These are phyloP conservation scores for Tolypocladium sp. DNA, from an alignment of 2,329 filamentous ascomycete species.

Conservation along the genomic window DNA sequence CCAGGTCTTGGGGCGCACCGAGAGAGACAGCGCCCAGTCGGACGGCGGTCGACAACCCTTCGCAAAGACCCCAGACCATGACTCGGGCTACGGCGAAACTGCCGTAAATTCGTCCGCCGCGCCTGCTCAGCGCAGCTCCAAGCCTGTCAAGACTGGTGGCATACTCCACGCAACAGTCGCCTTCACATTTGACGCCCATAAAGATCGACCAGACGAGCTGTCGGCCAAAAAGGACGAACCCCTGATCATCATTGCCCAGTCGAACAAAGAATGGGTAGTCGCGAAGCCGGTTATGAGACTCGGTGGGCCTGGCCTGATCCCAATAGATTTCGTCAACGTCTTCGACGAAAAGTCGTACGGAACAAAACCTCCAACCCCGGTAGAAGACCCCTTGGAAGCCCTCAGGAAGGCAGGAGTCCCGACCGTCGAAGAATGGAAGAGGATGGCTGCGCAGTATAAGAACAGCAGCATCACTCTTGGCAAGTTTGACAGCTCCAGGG, in stretches of 20 bases:
- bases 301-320: constrained; percentile 91
- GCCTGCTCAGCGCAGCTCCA: constrained; percentile 35
- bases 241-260: constrained; percentile 97
- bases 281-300: constrained; percentile 96
- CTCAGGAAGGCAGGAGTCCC: constrained; percentile 85
- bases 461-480: constrained; percentile 96
- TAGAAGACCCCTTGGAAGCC: constrained; percentile 74
- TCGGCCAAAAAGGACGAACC: constrained; percentile 92
- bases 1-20: constrained; percentile 83
- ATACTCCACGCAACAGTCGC: constrained; percentile 97
- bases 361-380: constrained; percentile 71
- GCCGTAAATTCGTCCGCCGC: constrained; percentile 17
- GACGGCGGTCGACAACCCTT: constrained; percentile 40
- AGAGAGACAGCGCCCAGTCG: constrained; percentile 75
- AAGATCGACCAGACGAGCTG: constrained; percentile 70
- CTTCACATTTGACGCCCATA: constrained; percentile 92
- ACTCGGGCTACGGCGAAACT: constrained; percentile 65
- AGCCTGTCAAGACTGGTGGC: constrained; percentile 52
- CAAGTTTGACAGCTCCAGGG: constrained; percentile 62
- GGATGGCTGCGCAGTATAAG: constrained; percentile 98
- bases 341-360: constrained; percentile 51
- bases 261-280: constrained; percentile 98
- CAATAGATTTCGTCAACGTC: constrained; percentile 94
- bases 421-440: constrained; percentile 97
- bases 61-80: constrained; percentile 63